phyloP scores from a whole-genome alignment of 2,329 filamentous ascomycete species.

The Neurospora sp. region DNA sequence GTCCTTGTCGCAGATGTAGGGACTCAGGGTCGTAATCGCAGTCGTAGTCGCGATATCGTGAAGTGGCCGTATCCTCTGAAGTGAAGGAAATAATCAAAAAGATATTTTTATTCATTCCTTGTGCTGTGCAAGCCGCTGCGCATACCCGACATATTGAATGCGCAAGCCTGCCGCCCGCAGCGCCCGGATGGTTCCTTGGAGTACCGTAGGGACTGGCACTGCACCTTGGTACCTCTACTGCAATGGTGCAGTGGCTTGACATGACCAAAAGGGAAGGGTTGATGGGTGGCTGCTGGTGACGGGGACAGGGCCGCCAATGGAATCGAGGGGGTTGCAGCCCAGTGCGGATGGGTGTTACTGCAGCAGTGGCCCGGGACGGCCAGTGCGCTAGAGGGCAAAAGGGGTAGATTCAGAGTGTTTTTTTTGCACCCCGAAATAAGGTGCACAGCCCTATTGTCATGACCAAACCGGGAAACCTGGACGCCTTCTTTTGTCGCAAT shows the following conservation, averaged over 20 bases:
- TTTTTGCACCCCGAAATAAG: conserved; percentile 11
- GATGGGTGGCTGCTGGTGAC: background rate
- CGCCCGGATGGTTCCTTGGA: conserved; percentile 3
- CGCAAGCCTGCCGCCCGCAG: conserved; percentile 12
- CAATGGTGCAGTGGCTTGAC: conserved; percentile 1
- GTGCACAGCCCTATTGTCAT: conserved; percentile 17
- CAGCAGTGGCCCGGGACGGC: background rate
- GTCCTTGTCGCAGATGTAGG: background rate
- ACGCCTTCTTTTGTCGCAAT: conserved; percentile 2
- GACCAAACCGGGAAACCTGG: background rate
- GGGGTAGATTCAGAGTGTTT: conserved; percentile 5
- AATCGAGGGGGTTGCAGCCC: background rate
- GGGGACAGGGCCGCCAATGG: background rate
- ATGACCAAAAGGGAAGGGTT: background rate
- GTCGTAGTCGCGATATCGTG: background rate
- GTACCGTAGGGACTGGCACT: background rate
- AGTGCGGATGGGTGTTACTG: background rate
- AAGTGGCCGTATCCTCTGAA: background rate
- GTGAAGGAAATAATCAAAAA: background rate
- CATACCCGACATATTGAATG: conserved; percentile 13
- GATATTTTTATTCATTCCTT: conserved; percentile 18
- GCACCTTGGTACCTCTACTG: conserved; percentile 1
- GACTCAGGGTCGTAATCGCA: background rate
- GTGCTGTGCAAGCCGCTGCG: conserved; percentile 16
- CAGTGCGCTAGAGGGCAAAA: conserved; percentile 10